These are phyloP conservation scores for Pythium plurisporium DNA, from an alignment of 352 stramenopile genomes.

Conservation along the genomic window DNA sequence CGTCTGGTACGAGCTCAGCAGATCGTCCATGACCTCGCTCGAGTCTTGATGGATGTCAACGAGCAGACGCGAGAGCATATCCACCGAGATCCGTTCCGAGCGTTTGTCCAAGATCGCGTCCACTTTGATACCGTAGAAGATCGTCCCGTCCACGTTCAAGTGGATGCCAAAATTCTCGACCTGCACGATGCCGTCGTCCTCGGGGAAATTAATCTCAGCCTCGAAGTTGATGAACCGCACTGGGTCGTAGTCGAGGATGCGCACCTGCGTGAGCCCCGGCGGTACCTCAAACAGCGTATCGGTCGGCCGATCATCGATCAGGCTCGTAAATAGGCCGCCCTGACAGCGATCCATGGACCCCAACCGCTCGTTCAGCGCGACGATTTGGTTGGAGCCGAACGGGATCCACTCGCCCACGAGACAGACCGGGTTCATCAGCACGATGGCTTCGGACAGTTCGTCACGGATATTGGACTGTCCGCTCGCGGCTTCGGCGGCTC, in stretches of 20 bases:
- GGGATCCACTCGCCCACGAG: slow-evolving; percentile 96
- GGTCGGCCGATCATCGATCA: slow-evolving; percentile 79
- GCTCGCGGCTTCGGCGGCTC: slow-evolving; percentile 77
- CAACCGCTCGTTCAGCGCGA: slow-evolving; percentile 95
- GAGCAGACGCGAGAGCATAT: slow-evolving; percentile 91
- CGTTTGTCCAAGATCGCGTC: slow-evolving; percentile 94
- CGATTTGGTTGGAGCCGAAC: slow-evolving; percentile 96
- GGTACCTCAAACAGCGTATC: slow-evolving; percentile 79
- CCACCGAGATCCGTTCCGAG: slow-evolving; percentile 94
- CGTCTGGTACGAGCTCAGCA: slow-evolving; percentile 92
- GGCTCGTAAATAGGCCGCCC: slow-evolving; percentile 91
- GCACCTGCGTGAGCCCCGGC: slow-evolving; percentile 90
- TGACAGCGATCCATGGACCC: slow-evolving; percentile 93
- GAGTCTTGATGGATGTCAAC: slow-evolving; percentile 95
- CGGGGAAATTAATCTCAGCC: slow-evolving; percentile 94
- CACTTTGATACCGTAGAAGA: slow-evolving; percentile 79
- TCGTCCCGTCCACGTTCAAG: slow-evolving; percentile 61
- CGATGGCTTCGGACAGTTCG: slow-evolving; percentile 92
- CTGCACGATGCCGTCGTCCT: slow-evolving; percentile 91
- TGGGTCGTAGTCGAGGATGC: slow-evolving; percentile 95
- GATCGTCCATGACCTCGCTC: slow-evolving; percentile 90
- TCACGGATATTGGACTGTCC: slow-evolving; percentile 88
- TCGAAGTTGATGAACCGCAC: slow-evolving; percentile 98
- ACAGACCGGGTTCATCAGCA: slow-evolving; percentile 91
- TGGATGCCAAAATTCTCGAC: slow-evolving; percentile 94